Conservation (phyloP, 2,329 filamentous ascomycete species). For the Fusarium verticillioides region DNA sequence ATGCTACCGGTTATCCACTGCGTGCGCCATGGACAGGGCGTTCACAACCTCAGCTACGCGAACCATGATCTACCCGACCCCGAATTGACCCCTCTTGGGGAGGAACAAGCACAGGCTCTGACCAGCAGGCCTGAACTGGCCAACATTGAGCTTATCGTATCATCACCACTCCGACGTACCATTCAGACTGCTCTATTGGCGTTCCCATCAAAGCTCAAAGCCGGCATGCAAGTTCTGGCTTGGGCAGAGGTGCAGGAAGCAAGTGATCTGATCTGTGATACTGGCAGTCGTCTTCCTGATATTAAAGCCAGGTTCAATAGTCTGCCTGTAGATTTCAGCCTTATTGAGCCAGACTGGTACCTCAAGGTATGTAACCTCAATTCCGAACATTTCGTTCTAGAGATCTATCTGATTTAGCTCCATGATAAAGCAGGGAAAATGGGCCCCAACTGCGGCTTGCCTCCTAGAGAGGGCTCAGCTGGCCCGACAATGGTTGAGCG, state of each 20-base stretch:
- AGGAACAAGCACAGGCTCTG: background rate
- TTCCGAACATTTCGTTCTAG: too few relatives aligned
- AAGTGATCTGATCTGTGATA: background rate
- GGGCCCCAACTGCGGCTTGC: background rate
- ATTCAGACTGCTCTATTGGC: background rate
- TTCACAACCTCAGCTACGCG: background rate
- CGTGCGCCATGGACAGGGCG: background rate
- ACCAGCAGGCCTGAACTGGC: background rate
- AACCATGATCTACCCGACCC: slow-evolving; percentile 1
- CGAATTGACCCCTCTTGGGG: background rate
- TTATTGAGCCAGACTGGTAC: background rate
- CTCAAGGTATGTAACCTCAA: background rate
- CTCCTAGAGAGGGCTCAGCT: background rate
- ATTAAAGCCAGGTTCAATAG: background rate
- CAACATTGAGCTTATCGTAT: background rate
- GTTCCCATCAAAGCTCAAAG: background rate
- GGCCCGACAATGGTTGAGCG: background rate
- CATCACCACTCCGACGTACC: background rate
- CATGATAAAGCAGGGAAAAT: background rate
- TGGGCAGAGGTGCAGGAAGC: background rate
- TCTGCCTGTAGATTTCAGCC: background rate
- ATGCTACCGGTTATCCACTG: background rate
- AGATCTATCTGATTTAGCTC: background rate
- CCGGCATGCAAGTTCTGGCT: background rate
- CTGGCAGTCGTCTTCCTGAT: background rate